phyloP scores from a whole-genome alignment of 169 alveolate genomes.

The Plasmodium chabaudi region DNA sequence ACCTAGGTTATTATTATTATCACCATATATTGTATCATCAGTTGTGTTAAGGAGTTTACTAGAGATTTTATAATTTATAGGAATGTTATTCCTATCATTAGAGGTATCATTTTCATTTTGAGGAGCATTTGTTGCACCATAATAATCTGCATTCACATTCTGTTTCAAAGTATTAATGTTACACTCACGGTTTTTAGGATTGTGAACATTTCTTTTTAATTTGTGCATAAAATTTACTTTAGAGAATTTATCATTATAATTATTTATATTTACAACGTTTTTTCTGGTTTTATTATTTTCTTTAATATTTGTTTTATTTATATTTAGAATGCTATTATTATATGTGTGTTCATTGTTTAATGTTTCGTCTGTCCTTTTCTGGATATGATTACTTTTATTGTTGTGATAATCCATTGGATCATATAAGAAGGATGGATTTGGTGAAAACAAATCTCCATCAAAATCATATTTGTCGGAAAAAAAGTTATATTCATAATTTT shows the following conservation, averaged over 20 bases:
- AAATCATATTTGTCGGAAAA: not conserved
- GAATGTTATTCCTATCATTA: too few species aligned
- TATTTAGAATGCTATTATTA: not conserved
- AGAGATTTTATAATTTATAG: too few species aligned
- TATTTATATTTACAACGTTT: constrained; percentile 16
- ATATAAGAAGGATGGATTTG: not conserved
- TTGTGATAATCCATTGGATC: constrained; percentile 9
- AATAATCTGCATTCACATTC: not conserved
- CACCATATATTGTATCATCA: not conserved
- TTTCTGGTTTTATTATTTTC: constrained; percentile 7
- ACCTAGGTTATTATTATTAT: constrained; percentile 3
- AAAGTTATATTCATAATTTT: constrained; percentile 2
- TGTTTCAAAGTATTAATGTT: constrained; percentile 1
- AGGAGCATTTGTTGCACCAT: not conserved
- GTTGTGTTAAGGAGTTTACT: not conserved
- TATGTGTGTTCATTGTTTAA: not conserved
- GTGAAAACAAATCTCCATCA: constrained; percentile 11
- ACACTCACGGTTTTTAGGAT: not conserved
- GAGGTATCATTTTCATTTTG: too few species aligned
- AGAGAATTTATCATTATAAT: constrained; percentile 6
- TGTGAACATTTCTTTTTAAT: constrained; percentile 9
- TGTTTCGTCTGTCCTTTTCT: constrained; percentile 4
- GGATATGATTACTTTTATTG: constrained; percentile 1
- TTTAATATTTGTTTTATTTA: constrained; percentile 16
- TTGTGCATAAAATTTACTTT: constrained; percentile 46